phyloP scores from a whole-genome alignment of 768 basidiomycete genomes.

The Amylocystis lapponica region DNA sequence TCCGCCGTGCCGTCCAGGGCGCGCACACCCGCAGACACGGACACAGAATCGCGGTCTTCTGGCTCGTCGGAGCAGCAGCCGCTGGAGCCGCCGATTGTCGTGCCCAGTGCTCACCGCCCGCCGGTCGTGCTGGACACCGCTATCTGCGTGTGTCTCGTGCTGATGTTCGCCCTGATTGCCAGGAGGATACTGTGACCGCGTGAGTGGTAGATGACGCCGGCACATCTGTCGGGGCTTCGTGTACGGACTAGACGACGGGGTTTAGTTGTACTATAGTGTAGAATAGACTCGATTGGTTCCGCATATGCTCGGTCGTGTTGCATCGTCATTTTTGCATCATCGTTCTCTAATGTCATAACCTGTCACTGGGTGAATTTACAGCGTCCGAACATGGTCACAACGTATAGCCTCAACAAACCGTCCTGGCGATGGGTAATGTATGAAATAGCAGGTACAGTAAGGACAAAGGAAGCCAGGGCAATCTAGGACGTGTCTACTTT shows the following conservation, averaged over 20 bases:
- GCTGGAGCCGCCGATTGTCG: conserved; percentile 8
- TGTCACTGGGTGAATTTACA: no score
- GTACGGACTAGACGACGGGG: background rate
- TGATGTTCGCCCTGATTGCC: conserved; percentile 64
- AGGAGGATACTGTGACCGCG: conserved; percentile 45
- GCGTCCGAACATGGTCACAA: no score
- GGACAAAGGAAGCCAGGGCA: no score
- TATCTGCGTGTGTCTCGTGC: conserved; percentile 65
- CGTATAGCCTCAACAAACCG: no score
- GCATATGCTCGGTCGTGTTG: background rate
- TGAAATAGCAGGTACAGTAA: no score
- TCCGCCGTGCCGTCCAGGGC: background rate
- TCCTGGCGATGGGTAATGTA: no score
- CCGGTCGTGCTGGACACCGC: conserved; percentile 68
- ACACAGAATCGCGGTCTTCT: background rate
- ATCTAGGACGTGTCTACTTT: no score
- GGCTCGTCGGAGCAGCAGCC: no score
- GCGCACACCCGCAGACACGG: background rate
- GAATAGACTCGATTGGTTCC: background rate
- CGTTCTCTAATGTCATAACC: no score
- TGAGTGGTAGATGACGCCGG: background rate
- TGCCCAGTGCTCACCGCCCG: conserved; percentile 27
- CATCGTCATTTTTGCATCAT: background rate
- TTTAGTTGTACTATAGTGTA: background rate
- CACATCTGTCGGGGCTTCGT: background rate